Conservation (phyloP, 768 basidiomycete genomes). For the Chalciporus sphaerocephalus region DNA sequence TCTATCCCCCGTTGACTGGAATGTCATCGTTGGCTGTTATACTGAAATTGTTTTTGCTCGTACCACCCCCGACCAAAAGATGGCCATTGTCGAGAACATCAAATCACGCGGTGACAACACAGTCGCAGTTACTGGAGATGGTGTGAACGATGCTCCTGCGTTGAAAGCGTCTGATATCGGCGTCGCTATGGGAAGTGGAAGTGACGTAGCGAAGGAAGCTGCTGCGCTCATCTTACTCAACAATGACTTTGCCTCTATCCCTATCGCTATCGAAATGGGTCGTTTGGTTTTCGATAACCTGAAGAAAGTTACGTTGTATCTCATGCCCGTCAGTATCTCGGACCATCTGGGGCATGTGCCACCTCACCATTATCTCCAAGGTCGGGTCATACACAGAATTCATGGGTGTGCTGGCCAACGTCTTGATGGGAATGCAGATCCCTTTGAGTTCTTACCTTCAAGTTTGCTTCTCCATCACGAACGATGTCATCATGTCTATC, state of each 20-base stretch:
- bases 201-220: slow-evolving; percentile 52
- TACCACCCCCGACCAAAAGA: slow-evolving; percentile 54
- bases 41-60: slow-evolving; percentile 49
- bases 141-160: slow-evolving; percentile 50
- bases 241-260: slow-evolving; percentile 57
- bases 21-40: slow-evolving; percentile 36
- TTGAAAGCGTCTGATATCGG: slow-evolving; percentile 54
- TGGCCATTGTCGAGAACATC: slow-evolving; percentile 54
- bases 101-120: slow-evolving; percentile 45
- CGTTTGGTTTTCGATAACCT: slow-evolving; percentile 57
- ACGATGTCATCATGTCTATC: slow-evolving; percentile 50
- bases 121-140: slow-evolving; percentile 55
- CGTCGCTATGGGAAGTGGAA: slow-evolving; percentile 47
- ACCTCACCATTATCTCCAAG: no score
- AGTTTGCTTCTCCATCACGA: slow-evolving; percentile 51
- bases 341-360: no score
- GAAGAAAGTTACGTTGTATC: slow-evolving; percentile 48
- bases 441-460: slow-evolving; percentile 53
- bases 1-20: slow-evolving; percentile 38
- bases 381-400: slow-evolving; percentile 60
- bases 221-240: slow-evolving; percentile 51
- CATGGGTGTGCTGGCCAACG: slow-evolving; percentile 51
- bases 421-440: slow-evolving; percentile 56
- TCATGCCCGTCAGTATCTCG: no score
- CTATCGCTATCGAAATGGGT: slow-evolving; percentile 54